Conservation (phyloP, 2,329 filamentous ascomycete species). For the Claviceps maximensis region DNA sequence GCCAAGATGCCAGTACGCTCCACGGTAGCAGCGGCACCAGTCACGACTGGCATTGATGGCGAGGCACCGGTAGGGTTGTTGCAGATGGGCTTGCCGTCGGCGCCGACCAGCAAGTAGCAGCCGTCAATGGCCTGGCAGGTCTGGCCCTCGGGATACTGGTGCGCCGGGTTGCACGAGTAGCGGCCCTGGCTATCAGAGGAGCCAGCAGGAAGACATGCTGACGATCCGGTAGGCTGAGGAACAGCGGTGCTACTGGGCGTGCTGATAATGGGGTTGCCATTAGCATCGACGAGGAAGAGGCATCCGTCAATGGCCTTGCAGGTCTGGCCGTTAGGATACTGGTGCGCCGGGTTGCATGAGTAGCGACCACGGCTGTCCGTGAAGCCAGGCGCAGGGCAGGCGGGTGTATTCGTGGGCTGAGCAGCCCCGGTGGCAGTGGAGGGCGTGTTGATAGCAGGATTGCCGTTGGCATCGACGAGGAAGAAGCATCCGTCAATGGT, state of each 20-base stretch:
- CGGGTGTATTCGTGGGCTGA: background rate
- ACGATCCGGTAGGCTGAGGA: background rate
- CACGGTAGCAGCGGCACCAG: background rate
- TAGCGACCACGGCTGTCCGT: slow-evolving; percentile 9
- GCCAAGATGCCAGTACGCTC: background rate
- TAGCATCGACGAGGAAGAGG: slow-evolving; percentile 4
- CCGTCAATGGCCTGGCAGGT: slow-evolving; percentile 8
- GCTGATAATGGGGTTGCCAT: slow-evolving; percentile 2
- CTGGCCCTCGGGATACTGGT: slow-evolving; percentile 11
- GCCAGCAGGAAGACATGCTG: background rate
- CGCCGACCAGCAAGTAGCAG: slow-evolving; percentile 7
- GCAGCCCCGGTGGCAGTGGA: background rate
- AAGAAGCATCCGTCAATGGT: slow-evolving; percentile 8
- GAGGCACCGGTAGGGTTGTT: background rate
- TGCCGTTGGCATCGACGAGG: slow-evolving; percentile 3
- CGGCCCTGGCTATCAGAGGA: slow-evolving; percentile 7
- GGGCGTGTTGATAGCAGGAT: background rate
- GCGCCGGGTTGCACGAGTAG: slow-evolving; percentile 12
- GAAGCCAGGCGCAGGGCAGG: background rate
- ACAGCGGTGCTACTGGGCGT: background rate
- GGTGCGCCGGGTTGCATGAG: slow-evolving; percentile 11
- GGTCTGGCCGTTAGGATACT: slow-evolving; percentile 10
- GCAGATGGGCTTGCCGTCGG: slow-evolving; percentile 5
- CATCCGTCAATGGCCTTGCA: slow-evolving; percentile 9
- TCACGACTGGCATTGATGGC: background rate